Percentiles rank a stretch among this genome's conserved stretches.
Conservation (phyloP, 1,139 yeast genomes). For the Ogataea hybrid region DNA sequence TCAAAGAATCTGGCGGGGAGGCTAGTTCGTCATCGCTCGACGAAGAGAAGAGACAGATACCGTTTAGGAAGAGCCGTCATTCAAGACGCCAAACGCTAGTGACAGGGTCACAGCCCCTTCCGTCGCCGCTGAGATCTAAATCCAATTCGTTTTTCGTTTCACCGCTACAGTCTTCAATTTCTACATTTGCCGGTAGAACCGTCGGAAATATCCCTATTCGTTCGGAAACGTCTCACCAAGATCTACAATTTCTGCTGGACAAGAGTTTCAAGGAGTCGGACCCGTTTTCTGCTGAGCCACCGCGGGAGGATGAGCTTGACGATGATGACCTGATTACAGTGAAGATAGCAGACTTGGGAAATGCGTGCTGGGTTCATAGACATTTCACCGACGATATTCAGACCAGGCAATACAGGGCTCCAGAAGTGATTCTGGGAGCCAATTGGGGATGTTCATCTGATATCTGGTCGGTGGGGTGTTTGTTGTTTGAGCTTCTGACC, state of each 20-base stretch:
- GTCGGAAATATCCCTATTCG: slow-evolving; percentile 17
- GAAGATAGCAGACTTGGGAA: slow-evolving; percentile 83
- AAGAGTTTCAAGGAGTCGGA: slow-evolving; percentile 23
- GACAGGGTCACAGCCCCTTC: slow-evolving; percentile 53
- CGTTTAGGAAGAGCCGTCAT: slow-evolving; percentile 30
- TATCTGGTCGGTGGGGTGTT: slow-evolving; percentile 82
- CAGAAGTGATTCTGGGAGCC: slow-evolving; percentile 69
- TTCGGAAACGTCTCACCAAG: slow-evolving; percentile 24
- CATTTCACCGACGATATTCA: slow-evolving; percentile 86
- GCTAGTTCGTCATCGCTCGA: slow-evolving; percentile 11
- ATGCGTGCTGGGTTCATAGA: slow-evolving; percentile 71
- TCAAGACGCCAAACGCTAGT: slow-evolving; percentile 74
- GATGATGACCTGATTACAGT: slow-evolving; percentile 45
- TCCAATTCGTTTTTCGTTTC: slow-evolving; percentile 29
- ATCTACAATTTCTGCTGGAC: slow-evolving; percentile 26
- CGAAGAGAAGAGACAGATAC: slow-evolving; percentile 17
- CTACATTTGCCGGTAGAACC: slow-evolving; percentile 15
- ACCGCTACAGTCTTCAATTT: slow-evolving; percentile 19
- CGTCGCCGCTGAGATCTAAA: slow-evolving; percentile 37
- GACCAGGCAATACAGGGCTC: slow-evolving; percentile 82
- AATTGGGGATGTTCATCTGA: slow-evolving; percentile 85
- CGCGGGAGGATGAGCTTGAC: slow-evolving; percentile 33
- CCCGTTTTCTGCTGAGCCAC: slow-evolving; percentile 30
- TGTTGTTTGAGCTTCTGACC: slow-evolving; percentile 75
- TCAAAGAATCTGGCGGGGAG: slow-evolving; percentile 19